Conservation (phyloP, 2,329 filamentous ascomycete genomes). For the Grosmannia huntii region DNA sequence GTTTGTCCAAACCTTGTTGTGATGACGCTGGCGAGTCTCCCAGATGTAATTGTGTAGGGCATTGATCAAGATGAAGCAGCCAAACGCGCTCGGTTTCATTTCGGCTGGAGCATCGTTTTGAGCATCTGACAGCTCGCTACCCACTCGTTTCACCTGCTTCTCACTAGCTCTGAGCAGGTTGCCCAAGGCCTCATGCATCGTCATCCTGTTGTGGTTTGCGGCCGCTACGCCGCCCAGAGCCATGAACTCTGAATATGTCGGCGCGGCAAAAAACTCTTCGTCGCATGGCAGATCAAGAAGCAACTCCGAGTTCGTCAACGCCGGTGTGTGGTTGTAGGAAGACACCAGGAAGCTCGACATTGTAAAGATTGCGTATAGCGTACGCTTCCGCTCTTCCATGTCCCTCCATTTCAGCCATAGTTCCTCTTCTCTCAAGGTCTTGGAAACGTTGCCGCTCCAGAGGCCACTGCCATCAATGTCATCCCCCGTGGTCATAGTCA, state of each 20-base stretch:
- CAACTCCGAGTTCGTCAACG: slow-evolving; percentile 89
- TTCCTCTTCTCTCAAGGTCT: slow-evolving; percentile 42
- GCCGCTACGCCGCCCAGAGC: slow-evolving; percentile 59
- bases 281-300: slow-evolving; percentile 81
- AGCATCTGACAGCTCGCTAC: slow-evolving; percentile 27
- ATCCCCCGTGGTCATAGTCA: slow-evolving; percentile 42
- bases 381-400: slow-evolving; percentile 82
- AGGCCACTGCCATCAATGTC: slow-evolving; percentile 29
- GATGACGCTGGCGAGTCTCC: slow-evolving; percentile 86
- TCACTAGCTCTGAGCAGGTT: slow-evolving; percentile 68
- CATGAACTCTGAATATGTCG: slow-evolving; percentile 70
- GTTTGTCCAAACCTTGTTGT: slow-evolving; percentile 77
- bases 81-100: slow-evolving; percentile 77
- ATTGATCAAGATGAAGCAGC: slow-evolving; percentile 82
- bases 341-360: slow-evolving; percentile 84
- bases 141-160: slow-evolving; percentile 24
- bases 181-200: slow-evolving; percentile 72
- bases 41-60: slow-evolving; percentile 96
- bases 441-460: slow-evolving; percentile 27
- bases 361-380: slow-evolving; percentile 80
- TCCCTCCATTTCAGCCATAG: slow-evolving; percentile 86
- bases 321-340: slow-evolving; percentile 84
- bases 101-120: slow-evolving; percentile 40
- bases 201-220: slow-evolving; percentile 56
- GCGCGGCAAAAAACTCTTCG: slow-evolving; percentile 79